Base-by-base conservation (phyloP, 164 flowering plant species). In the Brasenia schreberi region DNA sequence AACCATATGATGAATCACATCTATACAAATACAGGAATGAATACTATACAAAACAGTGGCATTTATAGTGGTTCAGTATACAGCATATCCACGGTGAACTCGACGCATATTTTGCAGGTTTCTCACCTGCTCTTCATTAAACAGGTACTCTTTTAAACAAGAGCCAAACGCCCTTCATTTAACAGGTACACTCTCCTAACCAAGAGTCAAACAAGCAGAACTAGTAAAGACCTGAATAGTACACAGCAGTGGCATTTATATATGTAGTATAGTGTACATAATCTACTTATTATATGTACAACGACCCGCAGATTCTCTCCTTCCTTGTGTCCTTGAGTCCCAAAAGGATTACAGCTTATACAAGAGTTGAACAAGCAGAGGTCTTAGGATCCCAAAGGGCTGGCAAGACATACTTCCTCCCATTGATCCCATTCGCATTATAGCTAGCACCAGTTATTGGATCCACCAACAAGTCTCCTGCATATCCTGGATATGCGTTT, bases 401-500 rank as follows among this genome's bases (percentile, higher is more conserved):
- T 1, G 76, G 77, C 6, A 70, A 52, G 63, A 70, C 42, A 42
- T 67, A 74, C 66, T 64, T 67, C 68, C 73, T 60, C 17, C 76
- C 73, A 14, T 74, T 74, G 42, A 60, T 68, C 14, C 77, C 77
- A 19, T 42, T 81, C 42, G 77, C 75, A 67, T 77, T 77, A 43
- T 74, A 77, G 67, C 80, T 74, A 0, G 69, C 75, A 19, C 77
- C 77, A 0, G 72, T 74, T 9, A 43, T 52, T 1, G 64, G 6
- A 23, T 77, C 77, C 63, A 69, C 65, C 75, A 69, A 10, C 42
- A 77, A 16, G 12, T 73, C 68, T 7, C 79, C 77, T 1, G 79
- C 68, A 56, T 69, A 74, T 3, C 79, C 79, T 23, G 77, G 79
- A 19, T 77, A 77, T 1, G 79, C 79, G 7, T 72, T 76, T 52